Percentiles rank a stretch among this genome's conserved stretches.
Conservation (phyloP, 352 stramenopile species). For the Pythium guiyangense region DNA sequence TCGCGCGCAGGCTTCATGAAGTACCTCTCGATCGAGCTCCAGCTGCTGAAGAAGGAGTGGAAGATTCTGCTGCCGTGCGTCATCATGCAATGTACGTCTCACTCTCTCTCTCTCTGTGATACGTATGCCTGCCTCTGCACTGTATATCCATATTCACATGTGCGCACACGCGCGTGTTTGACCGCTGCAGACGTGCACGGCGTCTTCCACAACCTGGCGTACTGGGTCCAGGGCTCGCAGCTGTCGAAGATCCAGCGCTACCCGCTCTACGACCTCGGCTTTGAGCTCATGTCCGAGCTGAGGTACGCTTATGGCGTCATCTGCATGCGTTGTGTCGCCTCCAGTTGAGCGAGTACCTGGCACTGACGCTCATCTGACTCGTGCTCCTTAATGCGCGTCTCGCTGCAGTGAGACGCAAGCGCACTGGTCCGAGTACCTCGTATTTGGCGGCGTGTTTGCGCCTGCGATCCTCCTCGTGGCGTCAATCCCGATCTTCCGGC, state of each 20-base stretch:
- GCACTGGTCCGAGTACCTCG: slow-evolving; percentile 66
- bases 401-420: slow-evolving; percentile 27
- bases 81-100: slow-evolving; percentile 75
- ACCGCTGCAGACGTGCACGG: slow-evolving; percentile 50
- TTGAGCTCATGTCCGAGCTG: slow-evolving; percentile 65
- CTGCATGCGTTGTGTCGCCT: too few species aligned
- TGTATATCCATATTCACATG: background rate
- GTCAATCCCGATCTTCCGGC: slow-evolving; percentile 57
- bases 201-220: slow-evolving; percentile 85
- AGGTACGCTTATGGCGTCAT: slow-evolving; percentile 15
- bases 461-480: slow-evolving; percentile 66
- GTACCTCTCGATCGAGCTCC: slow-evolving; percentile 60
- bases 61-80: slow-evolving; percentile 68
- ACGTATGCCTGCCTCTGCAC: background rate
- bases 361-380: too few species aligned
- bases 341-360: too few species aligned
- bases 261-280: slow-evolving; percentile 74
- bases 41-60: slow-evolving; percentile 60
- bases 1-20: slow-evolving; percentile 51
- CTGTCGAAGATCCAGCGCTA: slow-evolving; percentile 66
- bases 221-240: slow-evolving; percentile 76
- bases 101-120: background rate
- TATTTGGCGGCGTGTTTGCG: slow-evolving; percentile 70
- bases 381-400: background rate
- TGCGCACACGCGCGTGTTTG: background rate